Base-by-base conservation (phyloP, 2,329 filamentous ascomycete genomes). In the Colletotrichum caudatum region DNA sequence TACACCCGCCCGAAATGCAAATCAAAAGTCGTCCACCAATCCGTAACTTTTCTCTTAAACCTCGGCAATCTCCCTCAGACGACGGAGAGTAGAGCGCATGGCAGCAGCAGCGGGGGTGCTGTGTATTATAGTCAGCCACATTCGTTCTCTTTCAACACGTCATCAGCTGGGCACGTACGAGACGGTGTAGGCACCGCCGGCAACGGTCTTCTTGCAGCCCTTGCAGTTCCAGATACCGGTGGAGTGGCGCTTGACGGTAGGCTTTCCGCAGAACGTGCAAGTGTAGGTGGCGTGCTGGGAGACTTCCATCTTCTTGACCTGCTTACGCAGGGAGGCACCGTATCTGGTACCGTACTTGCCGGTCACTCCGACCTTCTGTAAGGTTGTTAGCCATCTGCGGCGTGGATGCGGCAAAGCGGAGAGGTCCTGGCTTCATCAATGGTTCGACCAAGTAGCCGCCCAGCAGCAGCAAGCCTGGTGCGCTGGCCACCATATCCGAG, bases 251-350 rank as follows among this genome's bases (percentile, higher is more conserved):
- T 94, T 94, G 83, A 97, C 94, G 80, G 92, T 93, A 84, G 91
- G 92, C 92, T 98, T 98, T 83, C 95, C 95, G 91, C 94, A 97
- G 93, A 98, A 99, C 78, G 95, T 95, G 92, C 95, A 98, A 83
- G 92, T 91, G 83, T 98, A 98, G 85, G 93, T 93, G 88, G 94
- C 94, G 90, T 99, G 96, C 87, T 98, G 96, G 81, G 94, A 93
- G 85, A 98, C 93, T 92, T 98, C 96, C 93, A 98, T 97, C 93
- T 98, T 98, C 94, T 98, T 98, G 1, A 84, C 83, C 80, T 84
- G 95, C 91, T 98, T 98, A 88, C 95, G 94, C 87, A 98, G 94
- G 82, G 96, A 98, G 84, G 96, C 95, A 95, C 95, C 96, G 87
- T 97, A 97, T 91, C 94, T 95, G 79, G 93, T 95, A 90, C 95